Evolutionary conservation across 768 basidiomycete genomes (phyloP).

Genomic region (Suillus placidus): DNA sequence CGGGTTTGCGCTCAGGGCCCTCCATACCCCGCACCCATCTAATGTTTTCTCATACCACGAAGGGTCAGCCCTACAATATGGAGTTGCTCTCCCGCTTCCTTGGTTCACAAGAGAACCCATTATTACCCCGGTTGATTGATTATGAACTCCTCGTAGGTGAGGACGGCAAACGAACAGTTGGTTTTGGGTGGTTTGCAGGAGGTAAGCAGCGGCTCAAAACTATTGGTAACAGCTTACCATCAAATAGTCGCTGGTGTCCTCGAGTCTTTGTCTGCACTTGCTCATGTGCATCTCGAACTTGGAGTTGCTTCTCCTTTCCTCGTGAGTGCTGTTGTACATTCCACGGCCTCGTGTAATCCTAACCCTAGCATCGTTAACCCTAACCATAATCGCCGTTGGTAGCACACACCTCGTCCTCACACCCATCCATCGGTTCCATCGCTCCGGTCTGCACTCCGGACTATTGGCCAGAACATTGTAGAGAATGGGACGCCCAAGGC

Average conservation of each 20-base stretch:
- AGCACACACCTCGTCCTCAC: constrained; percentile 81
- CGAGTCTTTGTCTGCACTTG: constrained; percentile 78
- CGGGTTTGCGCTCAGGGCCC: constrained; percentile 13
- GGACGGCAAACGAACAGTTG: constrained; percentile 76
- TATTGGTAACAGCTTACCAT: constrained; percentile 6
- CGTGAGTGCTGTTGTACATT: constrained; percentile 44
- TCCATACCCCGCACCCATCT: constrained; percentile 65
- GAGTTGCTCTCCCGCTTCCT: constrained; percentile 71
- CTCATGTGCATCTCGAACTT: constrained; percentile 74
- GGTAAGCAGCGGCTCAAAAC: constrained; percentile 45
- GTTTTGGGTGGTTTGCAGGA: constrained; percentile 93
- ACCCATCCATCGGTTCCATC: constrained; percentile 60
- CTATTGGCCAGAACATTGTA: constrained; percentile 58
- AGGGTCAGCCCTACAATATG: constrained; percentile 87
- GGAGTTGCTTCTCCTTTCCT: constrained; percentile 86
- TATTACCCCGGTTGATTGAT: constrained; percentile 66
- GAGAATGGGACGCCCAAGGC: constrained; percentile 59
- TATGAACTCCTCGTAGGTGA: constrained; percentile 76
- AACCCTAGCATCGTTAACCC: constrained; percentile 1
- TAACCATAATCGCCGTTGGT: background rate
- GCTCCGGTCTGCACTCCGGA: constrained; percentile 54
- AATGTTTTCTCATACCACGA: constrained; percentile 93
- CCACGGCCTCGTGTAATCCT: background rate
- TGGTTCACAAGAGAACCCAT: constrained; percentile 25
- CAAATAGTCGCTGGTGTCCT: constrained; percentile 76